Base-by-base conservation (phyloP, 2,329 filamentous ascomycete species). In the Amesomyces nigricolor region DNA sequence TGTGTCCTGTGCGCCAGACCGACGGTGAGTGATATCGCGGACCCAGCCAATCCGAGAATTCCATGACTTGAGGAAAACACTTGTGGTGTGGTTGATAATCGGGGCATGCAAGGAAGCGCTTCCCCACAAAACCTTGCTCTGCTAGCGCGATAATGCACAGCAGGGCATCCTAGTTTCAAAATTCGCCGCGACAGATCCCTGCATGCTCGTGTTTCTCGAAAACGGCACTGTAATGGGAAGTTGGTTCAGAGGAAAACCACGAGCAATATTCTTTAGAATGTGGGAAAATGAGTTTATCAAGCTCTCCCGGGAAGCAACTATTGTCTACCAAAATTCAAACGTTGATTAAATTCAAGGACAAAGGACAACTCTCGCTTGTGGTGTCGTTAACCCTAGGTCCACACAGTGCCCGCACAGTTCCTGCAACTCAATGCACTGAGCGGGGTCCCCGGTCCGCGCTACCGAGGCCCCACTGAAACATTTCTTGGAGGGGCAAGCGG, bases 1-100 rank as follows among this genome's bases (percentile, higher is more conserved):
- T n/a, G 37, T 42, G 37, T 29, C 16, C 40, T 37, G 48, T 32
- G 38, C 43, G 1, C 48, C 48, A 50, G 49, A 56, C 56, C 49
- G 56, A 43, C 53, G 52, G 56, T 58, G 56, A 43, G 29, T 29
- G 38, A 46, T 29, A 40, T 54, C 50, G 29, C 22, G 49, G 45
- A 30, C 45, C 22, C 19, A 35, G 30, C 57, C 57, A 59, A 59
- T 56, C 53, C 57, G 46, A 35, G 19, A 2, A 17, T 59, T 59
- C 47, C 26, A 56, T 59, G 57, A 59, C 51, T 14, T 39, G 39
- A 55, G 47, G 42, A 50, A 55, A 58, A 53, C 32, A 35, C 9
- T 35, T 43, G 39, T 37, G 39, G 16, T 7, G 45, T 11, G 30
- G 19, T 7, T 48, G 54, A 47, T 56, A 52, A 52, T 45, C 44